Percentiles rank a stretch among this genome's conserved stretches.
These are phyloP conservation scores for Rhodotorula glutinis DNA, from an alignment of 1,284 basidiomycete genomes.

Conservation along the genomic window DNA sequence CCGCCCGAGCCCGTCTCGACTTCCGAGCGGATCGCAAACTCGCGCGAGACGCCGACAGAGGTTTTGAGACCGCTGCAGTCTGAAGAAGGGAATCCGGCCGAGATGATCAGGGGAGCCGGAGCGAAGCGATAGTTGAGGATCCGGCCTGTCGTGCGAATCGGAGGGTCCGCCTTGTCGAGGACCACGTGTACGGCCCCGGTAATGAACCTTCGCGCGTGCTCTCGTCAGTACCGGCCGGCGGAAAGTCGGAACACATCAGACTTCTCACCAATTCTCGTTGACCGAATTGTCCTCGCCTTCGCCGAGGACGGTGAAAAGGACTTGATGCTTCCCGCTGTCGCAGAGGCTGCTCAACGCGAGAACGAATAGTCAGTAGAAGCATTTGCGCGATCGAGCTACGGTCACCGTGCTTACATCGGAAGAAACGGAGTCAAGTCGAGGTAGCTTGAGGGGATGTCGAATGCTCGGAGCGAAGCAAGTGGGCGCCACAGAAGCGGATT, in stretches of 20 bases:
- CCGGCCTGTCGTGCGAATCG: conserved; percentile 29
- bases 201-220: no score
- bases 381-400: no score
- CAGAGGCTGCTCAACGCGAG: background rate
- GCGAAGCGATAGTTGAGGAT: conserved; percentile 11
- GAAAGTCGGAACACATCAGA: no score
- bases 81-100: conserved; percentile 2
- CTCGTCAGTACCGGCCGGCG: no score
- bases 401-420: conserved; percentile 14
- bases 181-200: conserved; percentile 30
- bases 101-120: conserved; percentile 10
- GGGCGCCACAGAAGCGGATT: conserved; percentile 41
- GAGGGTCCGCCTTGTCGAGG: conserved; percentile 17
- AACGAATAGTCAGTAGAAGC: no score
- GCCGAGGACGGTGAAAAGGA: conserved; percentile 29
- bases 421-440: conserved; percentile 39
- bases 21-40: conserved; percentile 10
- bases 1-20: conserved; percentile 18
- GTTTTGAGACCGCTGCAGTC: conserved; percentile 23
- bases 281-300: conserved; percentile 29
- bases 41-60: conserved; percentile 7
- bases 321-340: conserved; percentile 13
- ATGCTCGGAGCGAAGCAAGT: conserved; percentile 36
- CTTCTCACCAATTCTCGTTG: conserved; percentile 33
- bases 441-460: conserved; percentile 35